Base-by-base conservation (phyloP, 768 basidiomycete species). In the Lactifluus volemus region DNA sequence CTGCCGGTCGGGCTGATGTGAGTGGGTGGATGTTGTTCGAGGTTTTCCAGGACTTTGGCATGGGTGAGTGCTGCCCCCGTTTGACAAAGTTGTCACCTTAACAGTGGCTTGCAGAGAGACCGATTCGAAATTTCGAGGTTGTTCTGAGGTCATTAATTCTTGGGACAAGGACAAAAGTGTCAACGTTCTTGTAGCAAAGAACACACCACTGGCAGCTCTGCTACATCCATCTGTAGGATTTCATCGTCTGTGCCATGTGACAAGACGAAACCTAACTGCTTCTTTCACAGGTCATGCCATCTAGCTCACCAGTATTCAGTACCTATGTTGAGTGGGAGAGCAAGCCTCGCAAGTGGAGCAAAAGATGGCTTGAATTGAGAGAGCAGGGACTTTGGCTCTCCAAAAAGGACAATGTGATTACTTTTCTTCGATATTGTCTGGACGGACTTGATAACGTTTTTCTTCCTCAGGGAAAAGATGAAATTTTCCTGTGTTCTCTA, bases 341-440 rank as follows among this genome's bases (percentile, higher is more conserved):
- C 49, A 98, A 96, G 74, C 83, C 87, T 61, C 93, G 93, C 39
- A 97, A 97, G 73, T 99, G 96, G 97, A 86, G 78, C 58, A 98
- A 98, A 73, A 82, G 92, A 38, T 95, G 86, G 84, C 77, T 99
- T 69, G 84, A 86, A 67, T 80, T 97, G 29, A 80, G 90, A 51
- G 92, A 95, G 68, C 91, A 95, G 65, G 82, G 83, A 61, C 69
- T 98, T 56, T 96, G 86, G 81, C 70, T 96, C 41, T 87, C 91
- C 34, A 98, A 98, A 74, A 86, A 89, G 17, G 92, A 97, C 57
- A 87, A 83, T 70, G 93, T 94, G 66, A 64, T 81, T 75, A 25
- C 58, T 5, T 42, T 52, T 15, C 32, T 51, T 61, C 52, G 9
- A 21, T 29, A n/a, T 57, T 19, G 14, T 41, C 14, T 8, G 38